Conservation (phyloP, 495 filamentous ascomycete species). For the Annulohypoxylon maeteangense region DNA sequence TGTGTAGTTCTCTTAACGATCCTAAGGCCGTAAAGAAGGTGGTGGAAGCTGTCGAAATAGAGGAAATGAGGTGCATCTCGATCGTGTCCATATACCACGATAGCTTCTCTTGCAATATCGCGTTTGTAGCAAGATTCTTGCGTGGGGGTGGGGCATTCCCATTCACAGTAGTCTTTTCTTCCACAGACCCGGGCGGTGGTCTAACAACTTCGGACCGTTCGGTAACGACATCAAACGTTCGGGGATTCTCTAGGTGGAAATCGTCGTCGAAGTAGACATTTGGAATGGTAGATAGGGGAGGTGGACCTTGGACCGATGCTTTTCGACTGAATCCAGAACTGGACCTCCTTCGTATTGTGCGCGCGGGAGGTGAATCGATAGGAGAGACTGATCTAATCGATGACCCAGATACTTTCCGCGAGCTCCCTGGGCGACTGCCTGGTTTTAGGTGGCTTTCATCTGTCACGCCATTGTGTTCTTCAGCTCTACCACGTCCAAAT, state of each 20-base stretch:
- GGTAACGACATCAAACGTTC: constrained; percentile 96
- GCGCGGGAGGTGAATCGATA: constrained; percentile 58
- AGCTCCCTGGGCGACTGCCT: constrained; percentile 51
- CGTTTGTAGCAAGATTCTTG: constrained; percentile 94
- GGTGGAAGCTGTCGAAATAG: constrained; percentile 92
- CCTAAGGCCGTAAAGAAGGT: constrained; percentile 97
- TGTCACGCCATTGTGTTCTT: constrained; percentile 60
- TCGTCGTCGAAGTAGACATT: constrained; percentile 93
- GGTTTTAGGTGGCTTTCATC: constrained; percentile 61
- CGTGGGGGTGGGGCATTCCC: constrained; percentile 72
- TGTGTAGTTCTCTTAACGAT: constrained; percentile 87
- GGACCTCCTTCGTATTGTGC: constrained; percentile 53
- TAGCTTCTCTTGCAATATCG: constrained; percentile 98
- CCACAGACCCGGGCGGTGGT: constrained; percentile 65
- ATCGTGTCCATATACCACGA: constrained; percentile 99
- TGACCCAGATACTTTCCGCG: constrained; percentile 58
- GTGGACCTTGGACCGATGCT: constrained; percentile 67
- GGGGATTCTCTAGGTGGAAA: constrained; percentile 95
- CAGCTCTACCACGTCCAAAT: constrained; percentile 56
- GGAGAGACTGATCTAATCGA: constrained; percentile 61
- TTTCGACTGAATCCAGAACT: constrained; percentile 64
- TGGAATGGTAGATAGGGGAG: constrained; percentile 92
- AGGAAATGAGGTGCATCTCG: constrained; percentile 95
- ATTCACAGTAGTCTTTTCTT: constrained; percentile 68
- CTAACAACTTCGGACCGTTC: constrained; percentile 93